Base-by-base conservation (phyloP, 2,329 filamentous ascomycete species). In the Aulographum hederae region DNA sequence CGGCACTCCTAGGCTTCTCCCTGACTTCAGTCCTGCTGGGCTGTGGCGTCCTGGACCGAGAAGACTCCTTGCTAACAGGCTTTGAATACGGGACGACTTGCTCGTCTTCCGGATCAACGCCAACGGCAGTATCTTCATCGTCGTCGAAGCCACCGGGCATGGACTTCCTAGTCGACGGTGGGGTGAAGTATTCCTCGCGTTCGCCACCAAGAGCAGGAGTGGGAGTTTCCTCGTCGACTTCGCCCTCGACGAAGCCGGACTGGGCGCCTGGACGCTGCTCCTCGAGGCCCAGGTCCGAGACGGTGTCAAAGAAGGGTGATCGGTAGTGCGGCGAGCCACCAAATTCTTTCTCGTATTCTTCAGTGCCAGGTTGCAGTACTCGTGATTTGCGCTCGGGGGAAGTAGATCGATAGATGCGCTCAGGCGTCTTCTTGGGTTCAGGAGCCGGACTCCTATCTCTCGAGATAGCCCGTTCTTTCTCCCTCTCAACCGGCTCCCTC, bases 71-170 rank as follows among this genome's bases (percentile, higher is more conserved):
- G n/a, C n/a, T n/a, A n/a, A n/a, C n/a, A n/a, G n/a, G n/a, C n/a
- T n/a, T n/a, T n/a, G n/a, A n/a, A n/a, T n/a, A n/a, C n/a, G n/a
- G n/a, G n/a, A n/a, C n/a, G n/a, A n/a, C n/a, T n/a, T n/a, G n/a
- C n/a, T n/a, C n/a, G n/a, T n/a, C n/a, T n/a, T n/a, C n/a, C n/a
- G n/a, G n/a, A n/a, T n/a, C n/a, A n/a, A n/a, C n/a, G n/a, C n/a
- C n/a, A n/a, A n/a, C n/a, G n/a, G n/a, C n/a, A n/a, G n/a, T n/a
- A n/a, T 37, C 34, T 25, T 42, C 43, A 26, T 44, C 46, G 32
- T 50, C 40, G 6, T 53, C 40, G 17, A 54, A 52, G 5, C 47
- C 51, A 28, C 75, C 76, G 16, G 75, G 73, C 49, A 76, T 67
- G 34, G 8, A 18, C n/a, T n/a, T n/a, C n/a, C n/a, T n/a, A n/a